phyloP scores from a whole-genome alignment of 2,329 filamentous ascomycete genomes.

The Arthrobotrys sinensis region DNA sequence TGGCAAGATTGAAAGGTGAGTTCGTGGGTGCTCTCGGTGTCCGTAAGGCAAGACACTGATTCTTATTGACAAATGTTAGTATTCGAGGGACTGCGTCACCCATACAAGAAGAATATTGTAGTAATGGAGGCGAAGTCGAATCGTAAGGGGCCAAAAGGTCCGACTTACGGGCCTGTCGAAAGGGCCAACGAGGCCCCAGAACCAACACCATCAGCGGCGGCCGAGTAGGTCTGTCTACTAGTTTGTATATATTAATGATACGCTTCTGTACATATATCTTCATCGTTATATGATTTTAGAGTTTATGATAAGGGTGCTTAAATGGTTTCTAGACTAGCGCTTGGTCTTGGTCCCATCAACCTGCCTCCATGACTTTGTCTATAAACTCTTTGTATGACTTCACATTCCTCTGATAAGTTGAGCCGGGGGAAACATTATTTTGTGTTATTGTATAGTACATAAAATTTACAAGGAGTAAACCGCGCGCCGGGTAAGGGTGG shows the following conservation, averaged over 20 bases:
- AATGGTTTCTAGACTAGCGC: too few species aligned
- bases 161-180: constrained; percentile 28
- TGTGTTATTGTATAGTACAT: neutral
- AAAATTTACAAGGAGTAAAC: neutral
- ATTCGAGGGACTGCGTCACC: constrained; percentile 92
- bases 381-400: too few species aligned
- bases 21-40: neutral
- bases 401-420: too few species aligned
- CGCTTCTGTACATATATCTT: constrained; percentile 3
- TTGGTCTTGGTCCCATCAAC: too few species aligned
- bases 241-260: neutral
- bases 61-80: constrained; percentile 69
- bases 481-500: neutral
- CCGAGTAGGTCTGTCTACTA: neutral
- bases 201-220: neutral
- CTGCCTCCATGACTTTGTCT: too few species aligned
- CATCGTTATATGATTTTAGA: neutral
- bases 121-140: constrained; percentile 66
- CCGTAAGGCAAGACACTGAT: neutral
- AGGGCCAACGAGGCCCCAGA: neutral
- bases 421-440: neutral
- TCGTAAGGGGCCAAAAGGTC: constrained; percentile 32
- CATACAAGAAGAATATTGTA: constrained; percentile 89
- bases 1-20: constrained; percentile 85
- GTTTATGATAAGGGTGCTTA: neutral